These are phyloP conservation scores for Pseudogymnoascus sp. DNA, from an alignment of 2,329 filamentous ascomycete genomes.

Conservation along the genomic window DNA sequence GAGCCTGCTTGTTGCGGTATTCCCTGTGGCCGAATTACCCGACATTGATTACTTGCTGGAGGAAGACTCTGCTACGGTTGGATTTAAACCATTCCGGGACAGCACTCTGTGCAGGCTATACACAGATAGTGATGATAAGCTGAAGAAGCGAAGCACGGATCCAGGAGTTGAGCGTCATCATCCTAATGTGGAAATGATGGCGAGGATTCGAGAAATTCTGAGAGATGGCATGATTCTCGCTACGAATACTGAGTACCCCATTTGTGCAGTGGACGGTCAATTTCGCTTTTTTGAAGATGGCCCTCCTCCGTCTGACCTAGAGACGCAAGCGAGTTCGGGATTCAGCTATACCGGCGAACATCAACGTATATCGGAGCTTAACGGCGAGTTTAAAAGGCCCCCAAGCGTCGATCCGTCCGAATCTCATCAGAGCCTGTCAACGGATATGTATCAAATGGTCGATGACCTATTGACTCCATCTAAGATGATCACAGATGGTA, in stretches of 20 bases:
- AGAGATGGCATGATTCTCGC: conserved; percentile 52
- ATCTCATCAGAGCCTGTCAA: conserved; percentile 30
- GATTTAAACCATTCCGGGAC: conserved; percentile 51
- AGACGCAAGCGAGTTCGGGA: background rate
- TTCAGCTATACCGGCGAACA: background rate
- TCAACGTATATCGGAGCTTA: background rate
- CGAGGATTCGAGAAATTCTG: conserved; percentile 54
- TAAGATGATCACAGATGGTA: conserved; percentile 19
- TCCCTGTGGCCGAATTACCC: conserved; percentile 48
- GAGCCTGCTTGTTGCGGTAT: conserved; percentile 50
- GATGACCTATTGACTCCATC: conserved; percentile 41
- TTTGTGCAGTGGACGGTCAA: conserved; percentile 36
- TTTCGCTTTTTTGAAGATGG: conserved; percentile 48
- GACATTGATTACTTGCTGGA: conserved; percentile 55
- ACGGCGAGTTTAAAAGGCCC: background rate
- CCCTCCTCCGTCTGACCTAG: background rate
- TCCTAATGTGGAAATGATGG: conserved; percentile 57
- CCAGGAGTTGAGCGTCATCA: conserved; percentile 43
- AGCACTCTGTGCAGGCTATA: conserved; percentile 44
- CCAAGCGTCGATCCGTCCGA: conserved; percentile 18
- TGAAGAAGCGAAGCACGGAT: conserved; percentile 43
- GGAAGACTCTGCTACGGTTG: conserved; percentile 59
- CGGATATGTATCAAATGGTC: conserved; percentile 50
- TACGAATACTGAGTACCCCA: conserved; percentile 34
- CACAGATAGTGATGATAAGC: conserved; percentile 28